phyloP scores from a whole-genome alignment of 306 rosid species.

The Crataegus laevigata region DNA sequence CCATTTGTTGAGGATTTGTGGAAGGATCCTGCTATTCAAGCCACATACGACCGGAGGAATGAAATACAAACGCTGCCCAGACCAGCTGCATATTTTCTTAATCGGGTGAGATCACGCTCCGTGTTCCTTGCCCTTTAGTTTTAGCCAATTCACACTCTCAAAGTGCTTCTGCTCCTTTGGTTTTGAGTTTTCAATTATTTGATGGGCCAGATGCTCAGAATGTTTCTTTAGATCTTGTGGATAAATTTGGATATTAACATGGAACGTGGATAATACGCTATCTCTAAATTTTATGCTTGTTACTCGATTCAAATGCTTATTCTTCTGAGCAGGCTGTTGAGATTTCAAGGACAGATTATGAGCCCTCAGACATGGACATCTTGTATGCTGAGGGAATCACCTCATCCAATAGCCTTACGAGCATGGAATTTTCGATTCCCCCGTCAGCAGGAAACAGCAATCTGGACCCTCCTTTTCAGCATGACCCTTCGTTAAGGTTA shows the following conservation, averaged over 20 bases:
- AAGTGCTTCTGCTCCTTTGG: neutral
- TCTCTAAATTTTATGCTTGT: neutral
- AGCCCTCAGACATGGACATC: constrained; percentile 63
- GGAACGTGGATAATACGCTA: constrained; percentile 3
- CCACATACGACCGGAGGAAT: constrained; percentile 54
- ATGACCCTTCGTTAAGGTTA: constrained; percentile 45
- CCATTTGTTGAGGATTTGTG: constrained; percentile 56
- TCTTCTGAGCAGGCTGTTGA: constrained; percentile 51
- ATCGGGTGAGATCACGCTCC: constrained; percentile 43
- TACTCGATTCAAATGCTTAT: neutral
- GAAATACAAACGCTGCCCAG: constrained; percentile 65
- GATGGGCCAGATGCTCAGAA: neutral
- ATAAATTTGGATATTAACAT: constrained; percentile 9
- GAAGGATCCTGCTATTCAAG: constrained; percentile 71
- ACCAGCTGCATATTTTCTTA: constrained; percentile 58
- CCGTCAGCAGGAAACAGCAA: constrained; percentile 20
- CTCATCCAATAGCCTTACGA: constrained; percentile 45
- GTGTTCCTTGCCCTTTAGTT: constrained; percentile 4
- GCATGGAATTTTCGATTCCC: constrained; percentile 56
- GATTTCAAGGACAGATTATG: constrained; percentile 50
- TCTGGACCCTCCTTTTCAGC: constrained; percentile 29
- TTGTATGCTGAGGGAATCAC: constrained; percentile 69
- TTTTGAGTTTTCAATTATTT: neutral
- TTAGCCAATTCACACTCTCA: constrained; percentile 1
- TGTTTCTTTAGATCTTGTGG: neutral